Evolutionary conservation across 2,329 filamentous ascomycete genomes (phyloP).

Genomic region (Talaromyces amestolkiae): DNA sequence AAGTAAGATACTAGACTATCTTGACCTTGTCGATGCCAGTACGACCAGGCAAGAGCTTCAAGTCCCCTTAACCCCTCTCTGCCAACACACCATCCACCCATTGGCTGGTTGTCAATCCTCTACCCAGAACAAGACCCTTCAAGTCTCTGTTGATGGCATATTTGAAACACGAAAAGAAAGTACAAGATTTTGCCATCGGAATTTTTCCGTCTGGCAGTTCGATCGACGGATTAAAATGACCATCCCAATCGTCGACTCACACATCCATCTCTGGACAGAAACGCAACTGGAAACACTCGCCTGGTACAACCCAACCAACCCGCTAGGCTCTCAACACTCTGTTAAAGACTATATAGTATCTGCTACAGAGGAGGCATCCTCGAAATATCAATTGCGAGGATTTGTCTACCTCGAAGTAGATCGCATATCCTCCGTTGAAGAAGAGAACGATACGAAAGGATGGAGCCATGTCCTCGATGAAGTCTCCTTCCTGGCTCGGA

Average conservation of each 20-base stretch:
- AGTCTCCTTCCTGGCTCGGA: conserved; percentile 64
- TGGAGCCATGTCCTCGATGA: conserved; percentile 71
- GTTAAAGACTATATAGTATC: conserved; percentile 59
- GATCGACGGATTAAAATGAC: conserved; percentile 23
- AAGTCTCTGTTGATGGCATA: neutral
- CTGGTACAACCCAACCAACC: conserved; percentile 63
- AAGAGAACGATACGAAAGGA: conserved; percentile 47
- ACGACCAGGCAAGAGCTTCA: neutral
- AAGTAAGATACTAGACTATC: neutral
- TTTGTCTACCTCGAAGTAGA: conserved; percentile 85
- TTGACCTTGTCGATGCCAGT: neutral
- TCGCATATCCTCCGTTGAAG: conserved; percentile 60
- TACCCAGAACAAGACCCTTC: neutral
- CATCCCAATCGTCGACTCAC: conserved; percentile 73
- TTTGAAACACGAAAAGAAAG: neutral
- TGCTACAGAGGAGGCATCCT: conserved; percentile 24
- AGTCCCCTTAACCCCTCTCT: neutral
- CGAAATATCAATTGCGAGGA: conserved; percentile 54
- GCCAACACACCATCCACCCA: neutral
- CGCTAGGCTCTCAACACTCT: conserved; percentile 64
- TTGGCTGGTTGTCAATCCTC: neutral
- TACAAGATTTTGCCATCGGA: too few relatives aligned
- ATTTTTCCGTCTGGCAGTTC: neutral
- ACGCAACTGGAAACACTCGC: conserved; percentile 64
- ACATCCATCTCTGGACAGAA: conserved; percentile 82